phyloP scores from a whole-genome alignment of 768 basidiomycete species.

The Phallus indusiatus region DNA sequence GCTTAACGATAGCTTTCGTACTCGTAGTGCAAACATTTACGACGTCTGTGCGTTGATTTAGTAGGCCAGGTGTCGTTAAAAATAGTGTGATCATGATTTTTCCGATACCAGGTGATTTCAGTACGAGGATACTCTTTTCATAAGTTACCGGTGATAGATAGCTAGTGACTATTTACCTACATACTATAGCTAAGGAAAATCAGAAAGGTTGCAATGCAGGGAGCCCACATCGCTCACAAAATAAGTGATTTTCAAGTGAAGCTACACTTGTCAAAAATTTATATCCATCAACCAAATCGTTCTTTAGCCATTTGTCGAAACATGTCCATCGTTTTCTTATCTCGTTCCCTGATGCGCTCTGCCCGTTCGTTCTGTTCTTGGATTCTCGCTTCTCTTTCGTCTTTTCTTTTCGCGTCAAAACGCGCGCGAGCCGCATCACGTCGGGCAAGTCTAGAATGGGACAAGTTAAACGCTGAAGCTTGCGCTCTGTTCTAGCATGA shows the following conservation, averaged over 20 bases:
- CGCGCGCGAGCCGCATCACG: constrained; percentile 64
- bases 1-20: too few species aligned
- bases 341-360: constrained; percentile 60
- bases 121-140: too few species aligned
- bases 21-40: too few species aligned
- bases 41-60: too few species aligned
- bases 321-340: constrained; percentile 94
- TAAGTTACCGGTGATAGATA: too few species aligned
- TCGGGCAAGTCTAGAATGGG: constrained; percentile 48
- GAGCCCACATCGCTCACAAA: too few species aligned
- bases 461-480: not conserved
- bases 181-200: too few species aligned
- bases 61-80: too few species aligned
- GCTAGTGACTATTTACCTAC: too few species aligned
- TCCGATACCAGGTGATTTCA: too few species aligned
- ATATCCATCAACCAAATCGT: constrained; percentile 48
- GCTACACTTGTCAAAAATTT: not conserved
- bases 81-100: too few species aligned
- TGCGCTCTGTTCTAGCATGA: not conserved
- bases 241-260: not conserved
- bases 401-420: constrained; percentile 39
- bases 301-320: constrained; percentile 87
- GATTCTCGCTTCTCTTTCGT: constrained; percentile 8
- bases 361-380: constrained; percentile 42
- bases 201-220: too few species aligned